Evolutionary conservation across 2,329 filamentous ascomycete species (phyloP), one percentile per base, ranked within the genome.

Genomic region (Monosporascus ibericus): DNA sequence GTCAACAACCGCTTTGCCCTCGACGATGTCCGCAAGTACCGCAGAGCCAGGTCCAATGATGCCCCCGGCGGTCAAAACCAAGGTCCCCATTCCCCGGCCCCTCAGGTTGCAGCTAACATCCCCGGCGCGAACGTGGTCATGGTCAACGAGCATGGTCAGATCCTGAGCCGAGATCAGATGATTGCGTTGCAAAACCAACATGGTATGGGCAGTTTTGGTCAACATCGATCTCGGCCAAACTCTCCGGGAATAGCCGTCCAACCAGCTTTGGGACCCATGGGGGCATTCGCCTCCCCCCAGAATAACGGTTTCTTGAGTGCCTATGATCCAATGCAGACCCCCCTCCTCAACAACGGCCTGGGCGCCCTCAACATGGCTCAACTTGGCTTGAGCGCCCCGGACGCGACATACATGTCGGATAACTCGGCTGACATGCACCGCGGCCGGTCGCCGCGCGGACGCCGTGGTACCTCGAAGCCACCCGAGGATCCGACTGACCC

Each of bases 1-100:
- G 94, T 99, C 48, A 99, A 97, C 76, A 99, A 97, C 70, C 88
- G 94, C 42, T 96, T 99, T 64, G 92, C 94, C 49, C 79, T 99
- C 54, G 94, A 99, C 64, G 94, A 99, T 69, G 92, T 95, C 56
- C 90, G 92, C 65, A 97, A 97, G 73, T 97, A 94, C 72, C 90
- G 94, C 58, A 88, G 92, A 55, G 85, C 91, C 59, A 85, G 92
- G 55, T 96, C 94, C 48, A 92, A 91, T 62, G 92, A 96, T 64
- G 87, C 86, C 24, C 80, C 86, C 40, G 81, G 80, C 64, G 81
- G 80, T 64, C 61, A 74, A 63, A 74, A 72, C 44, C 85, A 87
- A 63, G 75, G 73, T 53, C 80, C 85, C 24, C 70, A 91, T 55
- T 86, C 87, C 37, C 84, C 86, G 44, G 85, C 85, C 49, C 72